Percentiles rank a stretch among this genome's conserved stretches.
These are phyloP conservation scores for Heliamphora pulchella DNA, from an alignment of 179 eudicot species.

Conservation along the genomic window DNA sequence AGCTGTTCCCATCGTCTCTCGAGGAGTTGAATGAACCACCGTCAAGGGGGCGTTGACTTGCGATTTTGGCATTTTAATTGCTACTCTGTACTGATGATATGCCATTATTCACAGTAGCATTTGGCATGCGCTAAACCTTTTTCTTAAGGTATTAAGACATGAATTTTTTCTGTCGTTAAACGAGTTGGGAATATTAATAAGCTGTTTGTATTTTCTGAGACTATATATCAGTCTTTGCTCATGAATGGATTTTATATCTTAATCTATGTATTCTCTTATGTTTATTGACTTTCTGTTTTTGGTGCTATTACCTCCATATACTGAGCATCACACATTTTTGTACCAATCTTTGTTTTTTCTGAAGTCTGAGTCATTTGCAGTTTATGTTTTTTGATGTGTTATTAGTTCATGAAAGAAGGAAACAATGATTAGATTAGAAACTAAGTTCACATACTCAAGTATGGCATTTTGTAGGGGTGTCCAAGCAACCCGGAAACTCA, in stretches of 20 bases:
- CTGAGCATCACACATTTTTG: neutral
- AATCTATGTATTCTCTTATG: neutral
- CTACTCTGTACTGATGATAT: neutral
- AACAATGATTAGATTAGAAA: too few relatives aligned
- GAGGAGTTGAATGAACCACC: constrained; percentile 72
- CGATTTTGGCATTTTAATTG: neutral
- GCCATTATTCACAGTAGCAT: neutral
- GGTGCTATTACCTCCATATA: neutral
- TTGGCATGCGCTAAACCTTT: neutral
- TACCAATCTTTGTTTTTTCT: too few relatives aligned
- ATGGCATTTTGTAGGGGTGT: too few relatives aligned
- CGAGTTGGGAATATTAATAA: neutral
- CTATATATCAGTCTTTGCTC: neutral
- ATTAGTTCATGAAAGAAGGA: too few relatives aligned
- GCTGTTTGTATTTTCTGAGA: neutral
- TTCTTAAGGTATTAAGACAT: neutral
- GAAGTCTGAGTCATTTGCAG: too few relatives aligned
- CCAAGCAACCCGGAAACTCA: too few relatives aligned
- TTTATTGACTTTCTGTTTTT: neutral
- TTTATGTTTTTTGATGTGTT: too few relatives aligned
- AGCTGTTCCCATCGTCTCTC: constrained; percentile 64
- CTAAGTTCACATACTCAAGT: too few relatives aligned
- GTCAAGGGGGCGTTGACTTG: constrained; percentile 49
- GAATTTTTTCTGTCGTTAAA: neutral
- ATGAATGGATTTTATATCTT: neutral